Evolutionary conservation across 768 basidiomycete genomes (phyloP), one percentile per base, ranked within the genome.

Genomic region (Tylopilus plumbeoviolaceoides): DNA sequence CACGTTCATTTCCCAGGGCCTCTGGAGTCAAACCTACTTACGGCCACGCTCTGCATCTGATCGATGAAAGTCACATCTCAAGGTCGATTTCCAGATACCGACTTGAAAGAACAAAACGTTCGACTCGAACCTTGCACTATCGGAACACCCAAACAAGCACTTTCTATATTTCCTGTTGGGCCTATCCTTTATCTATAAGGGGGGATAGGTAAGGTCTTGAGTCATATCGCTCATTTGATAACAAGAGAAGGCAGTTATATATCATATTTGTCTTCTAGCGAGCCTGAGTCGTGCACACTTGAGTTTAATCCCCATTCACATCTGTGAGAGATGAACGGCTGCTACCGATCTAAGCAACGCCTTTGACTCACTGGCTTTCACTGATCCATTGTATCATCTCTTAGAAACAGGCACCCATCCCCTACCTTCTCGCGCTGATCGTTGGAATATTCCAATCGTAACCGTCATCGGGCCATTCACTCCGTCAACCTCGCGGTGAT

Each of bases 211-310:
- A 59, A 55, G 54, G 38, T 30, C 52, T 63, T 28, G 50, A 52
- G 55, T 61, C 64, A 61, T n/a, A 47, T 30, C 52, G 23, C 43
- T 27, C 51, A 52, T 60, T 50, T 17, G 40, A 59, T 44, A 42
- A 46, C 15, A 38, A 30, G 14, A 47, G 59, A 62, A 63, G 61
- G 35, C 25, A 4, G 49, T 60, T 55, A 58, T 57, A 21, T 38
- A 36, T 46, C 48, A 49, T 41, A 23, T 15, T 38, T 48, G 31
- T 44, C 43, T 23, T n/a, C 23, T 39, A 36, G 36, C 41, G 41
- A 31, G 7, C 30, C 54, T 53, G 61, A 59, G 53, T 45, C 46
- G 46, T 53, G 31, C 31, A 40, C 30, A 45, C 50, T 50, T 48
- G 61, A 47, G 50, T 55, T 59, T 44, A 49, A 59, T 59, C 38